Base-by-base conservation (phyloP, 306 rosid species). In the Gastrolobium bilobum region DNA sequence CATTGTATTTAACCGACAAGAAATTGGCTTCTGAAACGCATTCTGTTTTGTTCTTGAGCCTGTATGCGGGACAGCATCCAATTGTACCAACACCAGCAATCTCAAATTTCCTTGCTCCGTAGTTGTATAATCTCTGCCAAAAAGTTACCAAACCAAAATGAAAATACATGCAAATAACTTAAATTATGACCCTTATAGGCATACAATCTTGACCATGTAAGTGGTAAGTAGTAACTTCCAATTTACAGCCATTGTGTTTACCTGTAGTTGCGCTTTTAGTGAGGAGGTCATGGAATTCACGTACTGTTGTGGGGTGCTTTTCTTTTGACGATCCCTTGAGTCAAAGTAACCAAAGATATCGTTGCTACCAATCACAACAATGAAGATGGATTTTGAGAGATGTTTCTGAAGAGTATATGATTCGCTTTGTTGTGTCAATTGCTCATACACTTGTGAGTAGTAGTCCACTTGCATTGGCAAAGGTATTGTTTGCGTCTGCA, bases 301-400 rank as follows among this genome's bases (percentile, higher is more conserved):
- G 11, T 81, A 91, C 14, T 91, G 92, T 20, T 83, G 84, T 4
- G 88, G 93, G 6, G 88, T 83, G 71, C 10, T 71, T 33, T 84
- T 63, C 5, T 68, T 72, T 14, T 68, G 87, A 46, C 79, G 82
- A 35, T 71, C 56, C 73, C 82, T 30, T 20, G 90, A 87, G 30
- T 26, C 77, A 3, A 79, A 84, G 85, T 92, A 92, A 13, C 82
- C 89, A 33, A 90, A 84, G 11, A 94, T 61, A 75, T 92, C 97
- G 5, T 94, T 94, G 87, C 98, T 86, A 52, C 97, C 98, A 8
- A 94, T 94, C 15, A 87, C 88, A n/a, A 89, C 48, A 11, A 68
- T 15, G 15, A 88, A 85, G 7, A 94, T 83, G 58, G 97, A 94
- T 50, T 85, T 87, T 26, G 97, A 86, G 6, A 93, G 76, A 51